Evolutionary conservation across 164 flowering plant species (phyloP).

Genomic region (Nymphaea colorata): DNA sequence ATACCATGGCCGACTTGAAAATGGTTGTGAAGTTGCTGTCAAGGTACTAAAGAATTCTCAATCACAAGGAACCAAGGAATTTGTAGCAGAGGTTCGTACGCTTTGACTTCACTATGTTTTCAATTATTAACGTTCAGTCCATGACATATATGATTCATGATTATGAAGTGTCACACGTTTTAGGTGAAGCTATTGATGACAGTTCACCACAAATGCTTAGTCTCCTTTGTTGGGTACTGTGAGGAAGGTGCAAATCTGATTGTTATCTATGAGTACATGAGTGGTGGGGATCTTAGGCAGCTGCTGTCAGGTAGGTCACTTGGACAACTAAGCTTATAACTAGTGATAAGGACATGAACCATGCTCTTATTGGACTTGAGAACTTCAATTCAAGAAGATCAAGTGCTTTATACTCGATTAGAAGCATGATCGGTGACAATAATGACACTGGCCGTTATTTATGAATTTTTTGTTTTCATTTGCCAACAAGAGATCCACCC

Average conservation of each 20-base stretch:
- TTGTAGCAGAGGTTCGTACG: not conserved
- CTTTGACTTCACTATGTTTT: too few species aligned
- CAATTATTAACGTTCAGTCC: too few species aligned
- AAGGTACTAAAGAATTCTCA: not conserved
- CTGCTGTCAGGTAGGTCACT: not conserved
- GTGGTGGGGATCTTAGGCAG: not conserved
- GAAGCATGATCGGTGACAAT: too few species aligned
- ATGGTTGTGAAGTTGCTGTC: not conserved
- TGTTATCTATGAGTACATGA: constrained; percentile 1
- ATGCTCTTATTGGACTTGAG: too few species aligned
- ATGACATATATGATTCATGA: not conserved
- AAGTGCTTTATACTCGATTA: too few species aligned
- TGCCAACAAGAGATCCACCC: too few species aligned
- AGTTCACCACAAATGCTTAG: constrained; percentile 1
- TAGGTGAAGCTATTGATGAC: constrained; percentile 1
- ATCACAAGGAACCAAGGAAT: not conserved
- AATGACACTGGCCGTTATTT: too few species aligned
- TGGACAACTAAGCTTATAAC: too few species aligned
- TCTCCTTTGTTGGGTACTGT: not conserved
- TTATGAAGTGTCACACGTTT: too few species aligned
- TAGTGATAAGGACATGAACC: not conserved
- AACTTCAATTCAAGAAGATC: too few species aligned
- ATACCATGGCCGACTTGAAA: not conserved
- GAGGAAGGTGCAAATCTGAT: not conserved
- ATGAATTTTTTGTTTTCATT: too few species aligned